These are phyloP conservation scores for Rhynchospora pubera DNA, from an alignment of 176 grass and related monocot species.

Conservation along the genomic window DNA sequence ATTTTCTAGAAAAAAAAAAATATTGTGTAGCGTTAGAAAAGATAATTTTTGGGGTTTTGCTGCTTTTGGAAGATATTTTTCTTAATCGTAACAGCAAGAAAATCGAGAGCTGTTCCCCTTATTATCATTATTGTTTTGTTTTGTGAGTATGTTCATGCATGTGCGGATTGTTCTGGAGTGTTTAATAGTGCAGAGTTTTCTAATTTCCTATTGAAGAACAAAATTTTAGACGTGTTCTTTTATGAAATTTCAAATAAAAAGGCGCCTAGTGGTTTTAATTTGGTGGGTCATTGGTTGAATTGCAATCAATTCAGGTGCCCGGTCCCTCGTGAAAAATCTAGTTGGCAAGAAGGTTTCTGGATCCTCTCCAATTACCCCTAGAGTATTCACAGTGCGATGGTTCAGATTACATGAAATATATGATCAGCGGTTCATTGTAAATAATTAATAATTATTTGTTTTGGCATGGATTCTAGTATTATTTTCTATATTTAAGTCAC, in stretches of 20 bases:
- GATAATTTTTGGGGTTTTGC: not conserved
- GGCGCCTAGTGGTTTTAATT: not conserved
- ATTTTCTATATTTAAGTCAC: too few relatives aligned
- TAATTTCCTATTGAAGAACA: not conserved
- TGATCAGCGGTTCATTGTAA: too few relatives aligned
- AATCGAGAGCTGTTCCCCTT: not conserved
- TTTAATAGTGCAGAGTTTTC: not conserved
- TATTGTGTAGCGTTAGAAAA: not conserved
- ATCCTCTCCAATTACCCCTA: not conserved
- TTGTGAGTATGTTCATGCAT: not conserved
- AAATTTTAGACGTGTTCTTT: not conserved
- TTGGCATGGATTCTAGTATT: too few relatives aligned
- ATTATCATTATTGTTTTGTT: not conserved
- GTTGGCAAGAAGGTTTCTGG: not conserved
- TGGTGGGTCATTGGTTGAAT: not conserved
- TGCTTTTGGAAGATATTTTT: not conserved
- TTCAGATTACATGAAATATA: too few relatives aligned
- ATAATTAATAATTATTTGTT: too few relatives aligned
- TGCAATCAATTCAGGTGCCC: not conserved
- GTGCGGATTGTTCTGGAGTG: not conserved
- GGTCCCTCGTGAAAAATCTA: not conserved
- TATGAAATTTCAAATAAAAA: conserved; percentile 5
- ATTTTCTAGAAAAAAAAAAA: too few relatives aligned
- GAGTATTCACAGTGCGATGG: not conserved
- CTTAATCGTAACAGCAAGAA: not conserved